phyloP scores from a whole-genome alignment of 306 rosid species.

The Glycine tomentella region DNA sequence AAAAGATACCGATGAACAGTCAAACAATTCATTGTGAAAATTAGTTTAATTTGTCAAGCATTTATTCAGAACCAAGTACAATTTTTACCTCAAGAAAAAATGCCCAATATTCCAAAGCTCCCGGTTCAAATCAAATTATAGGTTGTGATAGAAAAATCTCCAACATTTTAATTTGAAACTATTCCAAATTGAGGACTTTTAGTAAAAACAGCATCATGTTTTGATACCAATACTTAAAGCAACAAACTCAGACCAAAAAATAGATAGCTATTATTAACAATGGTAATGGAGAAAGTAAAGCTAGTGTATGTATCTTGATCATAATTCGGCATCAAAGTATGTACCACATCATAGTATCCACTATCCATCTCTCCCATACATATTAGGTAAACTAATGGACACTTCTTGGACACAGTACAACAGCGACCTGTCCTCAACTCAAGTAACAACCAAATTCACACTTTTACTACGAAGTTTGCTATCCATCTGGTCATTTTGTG shows the following conservation, averaged over 20 bases:
- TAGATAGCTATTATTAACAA: neutral
- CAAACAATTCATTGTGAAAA: slow-evolving; percentile 23
- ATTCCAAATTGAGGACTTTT: neutral
- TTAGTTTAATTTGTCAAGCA: slow-evolving; percentile 3
- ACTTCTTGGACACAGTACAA: neutral
- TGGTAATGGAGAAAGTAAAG: neutral
- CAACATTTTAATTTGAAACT: neutral
- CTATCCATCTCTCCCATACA: neutral
- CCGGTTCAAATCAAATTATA: neutral
- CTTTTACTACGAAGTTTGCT: neutral
- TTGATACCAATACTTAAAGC: neutral
- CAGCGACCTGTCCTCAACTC: neutral
- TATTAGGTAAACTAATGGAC: neutral
- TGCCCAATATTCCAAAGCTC: neutral
- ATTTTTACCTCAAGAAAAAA: neutral
- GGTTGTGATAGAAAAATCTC: neutral
- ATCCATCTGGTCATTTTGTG: neutral
- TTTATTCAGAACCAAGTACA: neutral
- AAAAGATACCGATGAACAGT: slow-evolving; percentile 6
- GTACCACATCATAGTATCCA: neutral
- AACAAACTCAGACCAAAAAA: neutral
- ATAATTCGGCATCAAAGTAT: neutral
- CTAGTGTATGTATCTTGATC: neutral
- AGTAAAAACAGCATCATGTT: neutral
- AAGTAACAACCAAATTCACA: neutral